Evolutionary conservation across 108 stramenopile species (phyloP).

Genomic region (Cyclotella sp.): DNA sequence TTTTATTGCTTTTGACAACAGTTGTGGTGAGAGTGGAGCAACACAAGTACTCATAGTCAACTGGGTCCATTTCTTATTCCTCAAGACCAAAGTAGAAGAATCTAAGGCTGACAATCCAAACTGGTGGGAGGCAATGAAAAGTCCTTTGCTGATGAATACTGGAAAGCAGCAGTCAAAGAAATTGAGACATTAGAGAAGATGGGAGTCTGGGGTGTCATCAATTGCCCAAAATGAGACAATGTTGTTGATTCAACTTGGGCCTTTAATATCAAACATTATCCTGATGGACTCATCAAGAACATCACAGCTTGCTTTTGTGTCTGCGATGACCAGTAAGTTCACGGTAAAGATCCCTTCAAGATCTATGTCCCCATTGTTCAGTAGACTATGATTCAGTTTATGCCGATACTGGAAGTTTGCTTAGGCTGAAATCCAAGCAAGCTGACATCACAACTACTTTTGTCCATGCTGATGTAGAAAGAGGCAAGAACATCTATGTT

Average conservation of each 20-base stretch:
- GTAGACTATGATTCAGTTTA: constrained; percentile 52
- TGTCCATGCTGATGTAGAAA: constrained; percentile 20
- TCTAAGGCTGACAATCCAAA: constrained; percentile 36
- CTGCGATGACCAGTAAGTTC: constrained; percentile 57
- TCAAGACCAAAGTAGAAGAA: constrained; percentile 1
- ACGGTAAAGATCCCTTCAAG: constrained; percentile 68
- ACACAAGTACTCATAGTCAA: too few relatives aligned
- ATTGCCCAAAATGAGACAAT: background rate
- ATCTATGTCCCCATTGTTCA: constrained; percentile 59
- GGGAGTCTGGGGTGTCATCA: constrained; percentile 42
- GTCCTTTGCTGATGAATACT: constrained; percentile 33
- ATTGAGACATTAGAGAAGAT: constrained; percentile 26
- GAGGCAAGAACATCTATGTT: constrained; percentile 37
- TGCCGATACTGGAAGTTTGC: constrained; percentile 5
- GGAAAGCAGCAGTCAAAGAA: constrained; percentile 40
- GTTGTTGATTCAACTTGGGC: too few relatives aligned
- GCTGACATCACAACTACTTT: background rate
- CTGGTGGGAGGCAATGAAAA: constrained; percentile 53
- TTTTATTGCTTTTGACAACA: too few relatives aligned
- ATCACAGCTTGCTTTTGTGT: constrained; percentile 66
- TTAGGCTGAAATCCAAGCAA: constrained; percentile 19
- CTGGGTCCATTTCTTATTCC: background rate
- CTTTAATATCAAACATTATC: constrained; percentile 42
- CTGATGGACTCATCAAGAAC: constrained; percentile 50
- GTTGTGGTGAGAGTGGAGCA: too few relatives aligned